Evolutionary conservation across 2,329 filamentous ascomycete species (phyloP), one percentile per base, ranked within the genome.

Genomic region (Coniella lustricola): DNA sequence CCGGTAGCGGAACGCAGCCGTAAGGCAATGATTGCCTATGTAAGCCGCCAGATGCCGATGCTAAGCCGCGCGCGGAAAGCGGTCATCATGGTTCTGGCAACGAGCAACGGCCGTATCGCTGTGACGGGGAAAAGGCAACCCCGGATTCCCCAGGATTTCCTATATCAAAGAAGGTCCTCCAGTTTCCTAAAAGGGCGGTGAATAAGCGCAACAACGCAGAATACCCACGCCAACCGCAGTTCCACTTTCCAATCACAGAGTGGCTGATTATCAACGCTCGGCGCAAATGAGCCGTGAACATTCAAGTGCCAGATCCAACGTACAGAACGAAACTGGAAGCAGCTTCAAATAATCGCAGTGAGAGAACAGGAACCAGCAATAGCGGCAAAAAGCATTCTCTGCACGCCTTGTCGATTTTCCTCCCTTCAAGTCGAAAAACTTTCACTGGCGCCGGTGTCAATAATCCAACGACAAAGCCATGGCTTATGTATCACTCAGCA

Each of bases 401-500:
- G 17, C 18, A 13, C 12, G 17, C 16, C 10, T 44, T 31, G 32
- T 35, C 17, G 34, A 34, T 31, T 9, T 17, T 35, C 18, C n/a
- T 2, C 9, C 8, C 18, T 29, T 7, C 8, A 17, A 9, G 9
- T 22, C 4, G 10, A 31, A 3, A 7, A 4, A n/a, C n/a, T 31
- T 21, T 17, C 2, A 16, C 5, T 20, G 25, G 8, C n/a, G n/a
- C 31, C 17, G 13, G 20, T 22, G 9, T 17, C 17, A 29, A 14
- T 16, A 21, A 37, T 25, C n/a, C 20, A 39, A n/a, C 16, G 22
- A 32, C 22, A 31, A 10, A 29, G 33, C 44, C 37, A 82, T 81
- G 78, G 64, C 74, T 37, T 60, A 65, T 47, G 59, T 69, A 48
- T 62, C 68, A 13, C 69, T 85, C 49, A 82, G 75, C 60, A 68